Evolutionary conservation across 805 yeast species (phyloP).

Genomic region (Zygosaccharomyces gambellarensis): DNA sequence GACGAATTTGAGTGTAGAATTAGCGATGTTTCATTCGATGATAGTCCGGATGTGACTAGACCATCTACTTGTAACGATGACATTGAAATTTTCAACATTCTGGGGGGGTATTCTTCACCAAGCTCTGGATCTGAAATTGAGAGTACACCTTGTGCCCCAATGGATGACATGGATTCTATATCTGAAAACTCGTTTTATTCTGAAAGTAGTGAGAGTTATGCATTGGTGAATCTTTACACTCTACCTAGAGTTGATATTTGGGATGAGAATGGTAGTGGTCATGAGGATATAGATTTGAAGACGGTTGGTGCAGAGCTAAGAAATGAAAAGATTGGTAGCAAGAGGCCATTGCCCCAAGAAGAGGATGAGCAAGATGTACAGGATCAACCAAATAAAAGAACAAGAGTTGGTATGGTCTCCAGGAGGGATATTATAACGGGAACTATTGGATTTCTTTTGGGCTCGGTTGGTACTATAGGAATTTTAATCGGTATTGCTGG

Average conservation of each 20-base stretch:
- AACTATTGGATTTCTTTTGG: slow-evolving; percentile 18
- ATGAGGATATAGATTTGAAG: not conserved
- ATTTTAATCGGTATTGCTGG: slow-evolving; percentile 22
- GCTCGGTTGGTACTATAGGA: slow-evolving; percentile 23
- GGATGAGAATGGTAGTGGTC: not conserved
- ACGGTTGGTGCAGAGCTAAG: not conserved
- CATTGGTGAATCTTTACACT: not conserved
- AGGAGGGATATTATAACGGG: slow-evolving; percentile 3
- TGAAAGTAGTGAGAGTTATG: not conserved
- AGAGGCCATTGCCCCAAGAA: slow-evolving; percentile 3
- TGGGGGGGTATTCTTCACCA: slow-evolving; percentile 6
- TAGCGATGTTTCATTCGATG: slow-evolving; percentile 18
- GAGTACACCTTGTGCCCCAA: slow-evolving; percentile 2
- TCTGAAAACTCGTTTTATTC: not conserved
- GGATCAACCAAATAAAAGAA: not conserved
- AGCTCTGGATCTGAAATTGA: slow-evolving; percentile 14
- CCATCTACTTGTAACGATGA: slow-evolving; percentile 11
- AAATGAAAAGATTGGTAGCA: not conserved
- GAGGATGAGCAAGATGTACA: not conserved
- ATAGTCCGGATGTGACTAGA: slow-evolving; percentile 17
- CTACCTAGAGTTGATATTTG: not conserved
- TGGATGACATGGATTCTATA: not conserved
- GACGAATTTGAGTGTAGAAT: slow-evolving; percentile 15
- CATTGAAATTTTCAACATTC: not conserved
- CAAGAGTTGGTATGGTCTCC: slow-evolving; percentile 4